Conservation (phyloP, 2,329 filamentous ascomycete species). For the Cryphonectria japonica region DNA sequence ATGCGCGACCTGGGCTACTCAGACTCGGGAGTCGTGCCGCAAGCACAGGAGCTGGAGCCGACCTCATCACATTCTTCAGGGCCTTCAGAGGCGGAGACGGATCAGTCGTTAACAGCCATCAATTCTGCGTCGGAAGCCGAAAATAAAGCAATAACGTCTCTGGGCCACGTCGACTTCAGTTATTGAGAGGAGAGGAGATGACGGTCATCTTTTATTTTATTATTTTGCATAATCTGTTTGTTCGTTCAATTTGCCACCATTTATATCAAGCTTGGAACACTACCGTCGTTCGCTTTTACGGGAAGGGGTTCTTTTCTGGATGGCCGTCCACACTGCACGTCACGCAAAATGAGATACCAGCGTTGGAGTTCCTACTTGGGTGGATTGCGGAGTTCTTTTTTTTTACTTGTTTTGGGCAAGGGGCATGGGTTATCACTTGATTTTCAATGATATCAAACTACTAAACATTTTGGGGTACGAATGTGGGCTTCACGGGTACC, state of each 20-base stretch:
- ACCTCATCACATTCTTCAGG: conserved; percentile 50
- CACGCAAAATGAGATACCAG: conserved; percentile 29
- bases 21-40: conserved; percentile 56
- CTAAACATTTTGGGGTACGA: conserved; percentile 4
- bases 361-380: conserved; percentile 34
- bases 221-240: conserved; percentile 29
- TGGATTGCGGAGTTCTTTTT: conserved; percentile 20
- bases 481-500: conserved; percentile 16
- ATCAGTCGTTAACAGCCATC: conserved; percentile 36
- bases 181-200: conserved; percentile 49
- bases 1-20: conserved; percentile 65
- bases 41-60: conserved; percentile 55
- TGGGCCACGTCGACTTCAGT: conserved; percentile 66
- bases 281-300: conserved; percentile 13
- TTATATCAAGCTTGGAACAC: conserved; percentile 10
- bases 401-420: not conserved
- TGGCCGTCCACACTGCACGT: not conserved
- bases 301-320: not conserved
- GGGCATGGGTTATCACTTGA: not conserved
- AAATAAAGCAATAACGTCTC: conserved; percentile 56
- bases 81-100: conserved; percentile 43
- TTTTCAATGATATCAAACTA: conserved; percentile 27
- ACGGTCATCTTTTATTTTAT: conserved; percentile 10
- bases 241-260: conserved; percentile 16
- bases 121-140: conserved; percentile 48